A percentile compares a stretch with the other conserved stretches of the same genome.
Conservation (phyloP, 1,139 yeast genomes). For the Yamadazyma conglobata region DNA sequence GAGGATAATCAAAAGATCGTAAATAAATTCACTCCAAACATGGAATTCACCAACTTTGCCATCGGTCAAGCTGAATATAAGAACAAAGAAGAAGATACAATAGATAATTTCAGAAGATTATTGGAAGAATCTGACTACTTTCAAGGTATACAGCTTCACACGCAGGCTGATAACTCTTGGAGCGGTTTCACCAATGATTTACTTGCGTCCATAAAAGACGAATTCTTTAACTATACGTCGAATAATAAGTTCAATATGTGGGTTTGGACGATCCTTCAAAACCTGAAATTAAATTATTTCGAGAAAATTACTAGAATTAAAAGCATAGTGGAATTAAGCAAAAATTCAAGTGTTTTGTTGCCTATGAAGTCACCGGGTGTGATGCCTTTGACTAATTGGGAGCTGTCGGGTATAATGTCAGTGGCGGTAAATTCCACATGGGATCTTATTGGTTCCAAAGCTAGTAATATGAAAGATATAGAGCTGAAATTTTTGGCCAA, state of each 20-base stretch:
- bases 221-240: constrained; percentile 57
- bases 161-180: constrained; percentile 80
- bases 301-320: constrained; percentile 41
- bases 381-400: constrained; percentile 32
- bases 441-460: constrained; percentile 29
- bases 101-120: constrained; percentile 48
- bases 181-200: constrained; percentile 65
- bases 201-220: constrained; percentile 60
- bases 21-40: constrained; percentile 29
- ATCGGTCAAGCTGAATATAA: constrained; percentile 31
- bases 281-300: constrained; percentile 7
- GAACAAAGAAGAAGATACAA: constrained; percentile 37
- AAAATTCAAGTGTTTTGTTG: constrained; percentile 45
- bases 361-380: constrained; percentile 36
- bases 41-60: constrained; percentile 25
- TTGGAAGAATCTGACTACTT: constrained; percentile 78
- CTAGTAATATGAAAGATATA: constrained; percentile 28
- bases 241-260: constrained; percentile 44
- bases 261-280: constrained; percentile 24
- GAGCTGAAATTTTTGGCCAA: constrained; percentile 32
- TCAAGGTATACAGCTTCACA: constrained; percentile 64
- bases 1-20: constrained; percentile 15
- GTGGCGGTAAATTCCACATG: constrained; percentile 35
- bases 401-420: constrained; percentile 28
- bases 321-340: constrained; percentile 42